These are phyloP conservation scores for Geotrichum restrictum DNA, from an alignment of 1,139 yeast genomes.

Conservation along the genomic window DNA sequence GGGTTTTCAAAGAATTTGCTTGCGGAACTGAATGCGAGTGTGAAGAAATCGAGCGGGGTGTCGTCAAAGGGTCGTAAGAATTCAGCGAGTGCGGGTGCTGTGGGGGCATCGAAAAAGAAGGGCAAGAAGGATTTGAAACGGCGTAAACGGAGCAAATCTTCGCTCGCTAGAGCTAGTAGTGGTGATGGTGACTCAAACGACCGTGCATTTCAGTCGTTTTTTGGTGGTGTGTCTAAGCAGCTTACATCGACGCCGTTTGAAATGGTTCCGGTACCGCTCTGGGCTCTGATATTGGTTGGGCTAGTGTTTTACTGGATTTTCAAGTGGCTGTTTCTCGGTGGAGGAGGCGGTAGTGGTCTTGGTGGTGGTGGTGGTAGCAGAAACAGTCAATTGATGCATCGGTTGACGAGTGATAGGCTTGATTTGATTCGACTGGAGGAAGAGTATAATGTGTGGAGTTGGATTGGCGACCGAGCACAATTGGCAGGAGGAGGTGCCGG, in stretches of 20 bases:
- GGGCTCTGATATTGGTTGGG: slow-evolving; percentile 24
- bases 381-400: too few species aligned
- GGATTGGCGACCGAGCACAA: slow-evolving; percentile 60
- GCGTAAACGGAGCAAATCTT: neutral
- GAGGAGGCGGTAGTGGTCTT: neutral
- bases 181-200: slow-evolving; percentile 3
- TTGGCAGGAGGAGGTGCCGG: neutral
- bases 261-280: slow-evolving; percentile 24
- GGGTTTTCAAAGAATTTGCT: slow-evolving; percentile 59
- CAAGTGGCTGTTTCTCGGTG: slow-evolving; percentile 23
- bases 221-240: neutral
- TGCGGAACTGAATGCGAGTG: slow-evolving; percentile 52
- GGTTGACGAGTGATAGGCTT: slow-evolving; percentile 4
- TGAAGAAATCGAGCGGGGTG: slow-evolving; percentile 35
- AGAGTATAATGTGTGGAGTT: slow-evolving; percentile 72
- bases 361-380: neutral
- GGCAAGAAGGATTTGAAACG: neutral
- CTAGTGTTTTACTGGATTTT: slow-evolving; percentile 28
- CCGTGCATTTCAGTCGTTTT: neutral
- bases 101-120: neutral
- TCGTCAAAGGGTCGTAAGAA: slow-evolving; percentile 29
- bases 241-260: slow-evolving; percentile 22
- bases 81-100: slow-evolving; percentile 11
- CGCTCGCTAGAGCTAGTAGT: too few species aligned
- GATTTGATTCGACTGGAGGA: slow-evolving; percentile 39